Base-by-base conservation (phyloP, 108 stramenopile species). In the Skeletonema grethae region DNA sequence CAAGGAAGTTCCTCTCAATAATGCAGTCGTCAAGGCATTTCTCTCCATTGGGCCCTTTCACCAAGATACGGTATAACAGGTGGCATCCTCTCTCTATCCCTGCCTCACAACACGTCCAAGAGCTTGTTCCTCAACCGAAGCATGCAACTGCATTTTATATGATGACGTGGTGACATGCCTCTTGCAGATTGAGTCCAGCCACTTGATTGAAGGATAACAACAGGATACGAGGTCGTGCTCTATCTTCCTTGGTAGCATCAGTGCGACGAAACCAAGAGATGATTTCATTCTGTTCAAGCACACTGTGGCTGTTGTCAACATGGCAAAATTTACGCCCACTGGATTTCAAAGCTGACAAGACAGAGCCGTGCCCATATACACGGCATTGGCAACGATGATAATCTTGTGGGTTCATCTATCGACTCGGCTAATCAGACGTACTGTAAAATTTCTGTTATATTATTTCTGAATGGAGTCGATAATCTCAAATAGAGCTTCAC, bases 241-340 rank as follows among this genome's bases (percentile, higher is more conserved):
- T 77, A 36, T 77, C 76, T 62, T 73, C 76, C 31, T 67, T 71
- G n/a, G 76, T 73, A 43, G 69, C 76, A 57, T 77, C 76, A 24
- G 32, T 61, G 30, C 65, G 71, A 39, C 72, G 71, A 48, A 73
- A 77, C 69, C 69, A 73, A 15, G 69, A 72, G 50, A 77, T 73
- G 45, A 73, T 67, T 57, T 73, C 65, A 70, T 77, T 77, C 31
- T 73, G 65, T 34, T 67, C 53, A 34, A 67, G 50, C 76, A 73
- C 76, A 48, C 65, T 57, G 32, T 77, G 43, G 20, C 32, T 73
- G 9, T 70, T 64, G n/a, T 77, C 69, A 46, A 76, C 62, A 24
- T 74, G 55, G 25, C 58, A 60, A 70, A 69, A 74, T 30, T 67
- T 55, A 34, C 66, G 70, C 11, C 65, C 76, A 7, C 65, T 53